Percentiles rank a stretch among this genome's conserved stretches.
These are phyloP conservation scores for Fusarium sublunatum DNA, from an alignment of 2,329 filamentous ascomycete genomes.

Conservation along the genomic window DNA sequence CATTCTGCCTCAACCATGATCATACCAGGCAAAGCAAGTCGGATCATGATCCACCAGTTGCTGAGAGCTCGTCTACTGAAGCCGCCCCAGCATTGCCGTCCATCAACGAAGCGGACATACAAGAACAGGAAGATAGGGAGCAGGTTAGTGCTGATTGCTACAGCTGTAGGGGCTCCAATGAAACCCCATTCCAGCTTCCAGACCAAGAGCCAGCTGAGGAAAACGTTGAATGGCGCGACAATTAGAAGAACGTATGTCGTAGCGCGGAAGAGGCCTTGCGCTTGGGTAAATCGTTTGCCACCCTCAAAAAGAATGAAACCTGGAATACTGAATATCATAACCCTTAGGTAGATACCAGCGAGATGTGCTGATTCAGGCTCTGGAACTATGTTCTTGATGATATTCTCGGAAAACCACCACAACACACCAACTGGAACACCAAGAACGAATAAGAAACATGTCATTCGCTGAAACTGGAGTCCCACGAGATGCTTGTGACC, in stretches of 20 bases:
- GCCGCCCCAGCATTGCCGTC: conserved; percentile 85
- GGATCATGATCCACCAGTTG: conserved; percentile 86
- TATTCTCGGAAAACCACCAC: conserved; percentile 75
- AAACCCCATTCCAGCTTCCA: conserved; percentile 78
- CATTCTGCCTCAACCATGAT: conserved; percentile 96
- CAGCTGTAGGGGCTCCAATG: conserved; percentile 83
- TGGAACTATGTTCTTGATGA: conserved; percentile 64
- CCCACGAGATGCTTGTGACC: conserved; percentile 90
- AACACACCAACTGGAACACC: conserved; percentile 77
- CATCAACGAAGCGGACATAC: conserved; percentile 80
- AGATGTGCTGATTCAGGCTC: conserved; percentile 71
- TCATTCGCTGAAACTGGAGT: conserved; percentile 83
- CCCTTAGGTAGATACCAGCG: conserved; percentile 77
- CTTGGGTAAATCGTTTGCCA: conserved; percentile 84
- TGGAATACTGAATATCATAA: conserved; percentile 79
- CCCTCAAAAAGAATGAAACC: conserved; percentile 82
- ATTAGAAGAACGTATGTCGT: conserved; percentile 81
- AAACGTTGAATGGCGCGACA: conserved; percentile 79
- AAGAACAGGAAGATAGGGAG: conserved; percentile 81
- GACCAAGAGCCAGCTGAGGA: conserved; percentile 83
- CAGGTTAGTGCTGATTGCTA: conserved; percentile 80
- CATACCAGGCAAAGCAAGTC: conserved; percentile 86
- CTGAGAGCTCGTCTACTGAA: conserved; percentile 75
- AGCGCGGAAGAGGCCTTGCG: conserved; percentile 82
- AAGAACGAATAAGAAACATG: conserved; percentile 78